Conservation (phyloP, 192 early-diverging fungal species). For the Umbelopsis isabellina region DNA sequence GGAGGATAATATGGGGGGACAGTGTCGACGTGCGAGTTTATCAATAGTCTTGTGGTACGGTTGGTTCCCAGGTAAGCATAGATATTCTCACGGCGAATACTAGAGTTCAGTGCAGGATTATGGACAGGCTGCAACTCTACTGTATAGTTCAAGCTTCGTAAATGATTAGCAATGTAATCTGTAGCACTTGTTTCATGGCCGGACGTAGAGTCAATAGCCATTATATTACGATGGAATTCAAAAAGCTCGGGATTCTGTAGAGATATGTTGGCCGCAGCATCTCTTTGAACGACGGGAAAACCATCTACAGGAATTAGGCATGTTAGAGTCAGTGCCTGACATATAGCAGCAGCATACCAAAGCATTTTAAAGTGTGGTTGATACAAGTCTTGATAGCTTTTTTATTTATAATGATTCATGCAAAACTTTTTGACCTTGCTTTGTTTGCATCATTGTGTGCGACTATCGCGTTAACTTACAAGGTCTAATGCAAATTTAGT, state of each 20-base stretch:
- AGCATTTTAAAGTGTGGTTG: background rate
- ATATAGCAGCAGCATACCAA: background rate
- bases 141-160: constrained; percentile 43
- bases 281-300: background rate
- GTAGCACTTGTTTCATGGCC: constrained; percentile 28
- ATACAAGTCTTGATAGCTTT: too few species aligned
- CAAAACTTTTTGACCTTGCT: too few species aligned
- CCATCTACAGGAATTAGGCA: background rate
- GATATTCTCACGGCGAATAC: constrained; percentile 47
- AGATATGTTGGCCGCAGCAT: background rate
- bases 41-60: constrained; percentile 35
- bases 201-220: constrained; percentile 10
- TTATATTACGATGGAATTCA: background rate
- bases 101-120: constrained; percentile 17
- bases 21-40: constrained; percentile 55
- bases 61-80: constrained; percentile 42
- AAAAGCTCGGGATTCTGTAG: constrained; percentile 6
- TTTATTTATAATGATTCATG: too few species aligned
- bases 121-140: constrained; percentile 44
- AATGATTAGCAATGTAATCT: constrained; percentile 33
- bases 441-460: too few species aligned
- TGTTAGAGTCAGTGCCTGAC: background rate
- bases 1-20: constrained; percentile 53
- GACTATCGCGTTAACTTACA: too few species aligned
- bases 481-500: too few species aligned